Evolutionary conservation across 305 asterid genomes (phyloP).

Genomic region (Fraxinus albicans): DNA sequence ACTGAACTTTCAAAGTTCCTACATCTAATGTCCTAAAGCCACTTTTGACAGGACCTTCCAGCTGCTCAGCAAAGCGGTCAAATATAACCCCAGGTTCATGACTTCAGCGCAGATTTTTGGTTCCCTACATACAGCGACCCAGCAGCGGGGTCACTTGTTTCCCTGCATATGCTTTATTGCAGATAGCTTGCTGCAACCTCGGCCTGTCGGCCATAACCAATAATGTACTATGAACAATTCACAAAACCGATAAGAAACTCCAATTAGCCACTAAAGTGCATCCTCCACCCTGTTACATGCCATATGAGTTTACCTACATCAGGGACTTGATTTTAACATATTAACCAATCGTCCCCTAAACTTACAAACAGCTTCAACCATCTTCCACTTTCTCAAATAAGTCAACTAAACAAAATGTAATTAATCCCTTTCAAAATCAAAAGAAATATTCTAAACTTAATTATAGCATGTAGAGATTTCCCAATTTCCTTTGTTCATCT

Average conservation of each 20-base stretch:
- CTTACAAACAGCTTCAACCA: background rate
- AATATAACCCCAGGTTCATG: background rate
- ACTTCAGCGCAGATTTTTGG: background rate
- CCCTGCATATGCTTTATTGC: conserved; percentile 2
- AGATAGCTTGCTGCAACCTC: background rate
- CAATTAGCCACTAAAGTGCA: background rate
- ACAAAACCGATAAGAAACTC: background rate
- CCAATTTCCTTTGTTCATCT: background rate
- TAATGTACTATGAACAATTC: background rate
- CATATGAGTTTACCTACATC: background rate
- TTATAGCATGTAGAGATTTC: background rate
- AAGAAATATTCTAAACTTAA: background rate
- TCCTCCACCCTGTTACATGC: background rate
- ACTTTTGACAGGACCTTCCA: background rate
- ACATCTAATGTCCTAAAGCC: background rate
- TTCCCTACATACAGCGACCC: background rate
- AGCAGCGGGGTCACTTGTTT: background rate
- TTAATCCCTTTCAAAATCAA: background rate
- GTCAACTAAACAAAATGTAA: background rate
- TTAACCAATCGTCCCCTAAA: background rate
- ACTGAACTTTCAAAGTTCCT: background rate
- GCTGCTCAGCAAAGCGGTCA: background rate
- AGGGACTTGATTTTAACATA: background rate
- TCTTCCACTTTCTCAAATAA: background rate
- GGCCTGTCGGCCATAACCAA: background rate